Percentiles rank a stretch among this genome's conserved stretches.
Conservation (phyloP, 176 grass and related monocot species). For the Oryza meridionalis region DNA sequence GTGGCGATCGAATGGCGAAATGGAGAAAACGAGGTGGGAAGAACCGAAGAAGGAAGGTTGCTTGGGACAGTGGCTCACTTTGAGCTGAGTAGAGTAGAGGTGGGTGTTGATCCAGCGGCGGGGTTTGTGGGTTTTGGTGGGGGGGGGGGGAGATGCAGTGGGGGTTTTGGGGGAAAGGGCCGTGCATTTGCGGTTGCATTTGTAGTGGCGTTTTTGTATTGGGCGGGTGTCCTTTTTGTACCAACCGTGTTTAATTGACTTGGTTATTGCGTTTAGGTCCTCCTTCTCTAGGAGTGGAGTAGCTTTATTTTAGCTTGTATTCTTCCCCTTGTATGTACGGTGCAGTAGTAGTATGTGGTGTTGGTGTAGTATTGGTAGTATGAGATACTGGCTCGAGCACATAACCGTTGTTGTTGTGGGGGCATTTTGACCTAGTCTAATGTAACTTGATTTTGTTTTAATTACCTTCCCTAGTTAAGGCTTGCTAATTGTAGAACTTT, state of each 20-base stretch:
- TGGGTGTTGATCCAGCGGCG: neutral
- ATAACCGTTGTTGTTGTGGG: neutral
- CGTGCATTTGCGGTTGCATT: constrained; percentile 34
- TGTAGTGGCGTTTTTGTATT: constrained; percentile 47
- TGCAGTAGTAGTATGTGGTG: neutral
- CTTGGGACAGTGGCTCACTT: constrained; percentile 41
- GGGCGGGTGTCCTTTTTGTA: constrained; percentile 41
- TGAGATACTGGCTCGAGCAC: neutral
- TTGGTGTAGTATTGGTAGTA: too few relatives aligned
- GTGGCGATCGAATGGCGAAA: neutral
- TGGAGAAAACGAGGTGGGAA: neutral
- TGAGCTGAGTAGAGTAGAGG: too few relatives aligned
- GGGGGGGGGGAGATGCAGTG: constrained; percentile 50
- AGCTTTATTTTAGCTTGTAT: neutral
- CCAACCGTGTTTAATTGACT: constrained; percentile 1
- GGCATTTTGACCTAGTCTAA: neutral
- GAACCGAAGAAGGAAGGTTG: neutral
- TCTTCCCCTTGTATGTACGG: neutral
- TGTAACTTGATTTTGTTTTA: too few relatives aligned
- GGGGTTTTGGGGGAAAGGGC: constrained; percentile 36
- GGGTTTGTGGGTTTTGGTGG: constrained; percentile 23
- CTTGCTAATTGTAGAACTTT: neutral
- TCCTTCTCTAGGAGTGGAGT: too few relatives aligned
- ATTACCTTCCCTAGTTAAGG: too few relatives aligned
- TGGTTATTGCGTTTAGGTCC: constrained; percentile 46